These are phyloP conservation scores for Diplocarpon rosae DNA, from an alignment of 2,329 filamentous ascomycete species.

Conservation along the genomic window DNA sequence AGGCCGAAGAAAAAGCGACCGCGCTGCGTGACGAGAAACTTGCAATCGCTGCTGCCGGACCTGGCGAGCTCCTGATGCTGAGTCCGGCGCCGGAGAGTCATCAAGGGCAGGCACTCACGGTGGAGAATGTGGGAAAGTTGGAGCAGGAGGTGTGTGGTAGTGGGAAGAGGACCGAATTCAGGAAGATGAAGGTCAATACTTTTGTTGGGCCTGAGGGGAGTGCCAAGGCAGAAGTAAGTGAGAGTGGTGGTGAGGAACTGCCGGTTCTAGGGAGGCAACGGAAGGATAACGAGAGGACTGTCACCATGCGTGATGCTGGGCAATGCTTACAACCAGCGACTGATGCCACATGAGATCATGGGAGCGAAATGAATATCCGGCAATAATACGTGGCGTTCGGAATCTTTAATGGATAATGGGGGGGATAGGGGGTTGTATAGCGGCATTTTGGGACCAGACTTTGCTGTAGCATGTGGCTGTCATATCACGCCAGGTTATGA, in stretches of 20 bases:
- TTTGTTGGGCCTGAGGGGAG: neutral
- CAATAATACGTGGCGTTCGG: neutral
- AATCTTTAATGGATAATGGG: too few relatives aligned
- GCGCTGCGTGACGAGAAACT: constrained; percentile 43
- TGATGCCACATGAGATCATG: too few relatives aligned
- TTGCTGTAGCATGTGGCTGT: too few relatives aligned
- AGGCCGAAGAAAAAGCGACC: constrained; percentile 44
- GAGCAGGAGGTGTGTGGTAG: constrained; percentile 25
- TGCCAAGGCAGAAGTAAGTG: constrained; percentile 3
- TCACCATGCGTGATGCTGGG: constrained; percentile 6
- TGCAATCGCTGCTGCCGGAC: constrained; percentile 25
- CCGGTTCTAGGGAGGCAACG: constrained; percentile 10
- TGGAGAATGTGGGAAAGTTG: constrained; percentile 42
- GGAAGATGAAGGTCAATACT: constrained; percentile 3
- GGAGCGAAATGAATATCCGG: too few relatives aligned
- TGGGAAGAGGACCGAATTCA: neutral
- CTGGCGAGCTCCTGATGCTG: constrained; percentile 23
- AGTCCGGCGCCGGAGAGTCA: neutral
- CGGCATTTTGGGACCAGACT: too few relatives aligned
- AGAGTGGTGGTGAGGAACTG: constrained; percentile 4
- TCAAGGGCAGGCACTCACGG: constrained; percentile 36
- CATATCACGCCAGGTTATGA: too few relatives aligned
- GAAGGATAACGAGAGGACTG: constrained; percentile 13
- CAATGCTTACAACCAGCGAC: neutral
- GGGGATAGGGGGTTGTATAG: too few relatives aligned